Percentiles rank a stretch among this genome's conserved stretches.
These are phyloP conservation scores for Pseudogymnoascus sp. DNA, from an alignment of 2,329 filamentous ascomycete species.

Conservation along the genomic window DNA sequence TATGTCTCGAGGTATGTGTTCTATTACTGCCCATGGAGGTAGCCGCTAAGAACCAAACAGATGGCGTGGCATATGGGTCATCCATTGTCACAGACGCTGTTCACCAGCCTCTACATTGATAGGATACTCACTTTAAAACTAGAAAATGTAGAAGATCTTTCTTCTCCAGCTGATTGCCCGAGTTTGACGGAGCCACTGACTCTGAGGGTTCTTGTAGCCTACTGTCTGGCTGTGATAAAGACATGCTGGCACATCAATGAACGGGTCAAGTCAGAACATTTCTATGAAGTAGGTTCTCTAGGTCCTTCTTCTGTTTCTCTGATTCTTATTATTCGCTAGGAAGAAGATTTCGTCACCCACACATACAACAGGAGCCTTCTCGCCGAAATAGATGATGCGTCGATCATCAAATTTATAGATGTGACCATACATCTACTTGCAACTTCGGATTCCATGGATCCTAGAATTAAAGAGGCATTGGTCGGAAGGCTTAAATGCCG, in stretches of 20 bases:
- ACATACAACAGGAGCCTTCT: conserved; percentile 77
- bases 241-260: conserved; percentile 71
- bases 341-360: conserved; percentile 94
- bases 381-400: conserved; percentile 47
- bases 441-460: conserved; percentile 23
- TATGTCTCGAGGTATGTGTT: conserved; percentile 68
- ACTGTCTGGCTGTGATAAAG: conserved; percentile 79
- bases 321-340: conserved; percentile 40
- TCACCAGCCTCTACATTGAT: conserved; percentile 88
- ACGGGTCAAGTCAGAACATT: conserved; percentile 73
- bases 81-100: conserved; percentile 85
- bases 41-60: conserved; percentile 35
- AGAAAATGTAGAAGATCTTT: conserved; percentile 46
- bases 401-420: conserved; percentile 23
- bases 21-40: neutral
- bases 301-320: neutral
- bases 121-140: conserved; percentile 67
- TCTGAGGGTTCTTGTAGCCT: conserved; percentile 65
- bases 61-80: conserved; percentile 98
- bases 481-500: conserved; percentile 59
- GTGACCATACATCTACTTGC: conserved; percentile 27
- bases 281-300: conserved; percentile 62
- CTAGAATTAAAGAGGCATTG: conserved; percentile 45
- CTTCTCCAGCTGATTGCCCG: conserved; percentile 13
- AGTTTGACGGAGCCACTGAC: conserved; percentile 38